phyloP scores from a whole-genome alignment of 2,329 filamentous ascomycete genomes.

The Pezicula carpinea region DNA sequence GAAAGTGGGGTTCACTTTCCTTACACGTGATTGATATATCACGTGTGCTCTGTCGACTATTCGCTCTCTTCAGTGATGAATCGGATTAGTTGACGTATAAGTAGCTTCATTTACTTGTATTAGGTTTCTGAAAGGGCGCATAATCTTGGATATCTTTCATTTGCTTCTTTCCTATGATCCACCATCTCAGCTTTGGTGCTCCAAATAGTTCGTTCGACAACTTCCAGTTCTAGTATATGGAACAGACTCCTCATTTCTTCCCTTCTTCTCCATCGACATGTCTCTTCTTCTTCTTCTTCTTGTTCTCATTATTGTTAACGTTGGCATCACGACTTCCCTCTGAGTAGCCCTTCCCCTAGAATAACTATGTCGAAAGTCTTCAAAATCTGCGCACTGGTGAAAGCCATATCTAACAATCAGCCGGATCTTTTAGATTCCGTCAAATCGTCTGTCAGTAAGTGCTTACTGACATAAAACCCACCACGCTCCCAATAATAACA shows the following conservation, averaged over 20 bases:
- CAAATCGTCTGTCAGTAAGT: conserved; percentile 47
- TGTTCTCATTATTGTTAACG: neutral
- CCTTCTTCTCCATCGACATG: no score
- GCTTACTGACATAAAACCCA: conserved; percentile 53
- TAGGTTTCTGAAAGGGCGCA: no score
- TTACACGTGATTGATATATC: neutral
- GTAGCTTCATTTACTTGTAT: no score
- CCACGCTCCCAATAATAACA: conserved; percentile 48
- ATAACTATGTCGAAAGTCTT: conserved; percentile 56
- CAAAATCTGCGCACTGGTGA: conserved; percentile 49
- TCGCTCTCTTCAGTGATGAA: no score
- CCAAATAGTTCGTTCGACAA: no score
- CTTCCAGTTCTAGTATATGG: no score
- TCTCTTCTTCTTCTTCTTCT: neutral
- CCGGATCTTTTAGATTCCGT: conserved; percentile 51
- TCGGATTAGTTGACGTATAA: no score
- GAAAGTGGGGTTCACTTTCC: neutral
- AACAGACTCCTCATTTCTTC: no score
- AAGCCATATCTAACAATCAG: conserved; percentile 59
- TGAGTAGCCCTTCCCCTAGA: conserved; percentile 32
- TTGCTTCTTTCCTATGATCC: no score
- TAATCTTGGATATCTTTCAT: no score
- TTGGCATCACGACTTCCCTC: conserved; percentile 30
- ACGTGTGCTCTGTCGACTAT: no score
- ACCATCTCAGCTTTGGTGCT: no score